Conservation (phyloP, 768 basidiomycete genomes). For the Mycena latifolia region DNA sequence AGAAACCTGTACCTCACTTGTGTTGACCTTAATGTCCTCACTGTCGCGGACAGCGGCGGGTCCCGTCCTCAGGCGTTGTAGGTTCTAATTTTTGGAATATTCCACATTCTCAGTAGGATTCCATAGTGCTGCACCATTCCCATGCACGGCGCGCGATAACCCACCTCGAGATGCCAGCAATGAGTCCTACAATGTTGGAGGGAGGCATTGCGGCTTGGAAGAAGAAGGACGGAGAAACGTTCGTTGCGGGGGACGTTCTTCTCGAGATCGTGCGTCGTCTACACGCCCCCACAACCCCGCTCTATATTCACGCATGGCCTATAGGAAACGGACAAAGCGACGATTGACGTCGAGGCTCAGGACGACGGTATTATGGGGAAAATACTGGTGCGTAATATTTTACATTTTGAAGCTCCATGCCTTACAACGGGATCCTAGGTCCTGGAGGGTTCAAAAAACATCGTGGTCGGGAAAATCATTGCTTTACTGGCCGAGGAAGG, state of each 20-base stretch:
- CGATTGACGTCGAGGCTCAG: constrained; percentile 98
- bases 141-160: constrained; percentile 70
- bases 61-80: constrained; percentile 24
- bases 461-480: constrained; percentile 90
- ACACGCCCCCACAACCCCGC: too few species aligned
- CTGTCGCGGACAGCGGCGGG: constrained; percentile 18
- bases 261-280: constrained; percentile 82
- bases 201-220: constrained; percentile 95
- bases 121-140: constrained; percentile 71
- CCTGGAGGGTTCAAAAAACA: constrained; percentile 84
- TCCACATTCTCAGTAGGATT: neutral
- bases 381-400: constrained; percentile 76
- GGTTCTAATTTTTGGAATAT: neutral
- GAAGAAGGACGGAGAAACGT: constrained; percentile 85
- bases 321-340: constrained; percentile 95
- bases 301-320: constrained; percentile 12
- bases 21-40: constrained; percentile 12
- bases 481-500: constrained; percentile 96
- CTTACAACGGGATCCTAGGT: constrained; percentile 55
- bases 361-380: constrained; percentile 96
- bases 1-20: too few species aligned
- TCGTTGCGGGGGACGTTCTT: constrained; percentile 85
- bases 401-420: neutral
- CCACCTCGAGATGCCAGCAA: constrained; percentile 92
- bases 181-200: constrained; percentile 98